Conservation (phyloP, 306 rosid genomes). For the Medicago lupulina region DNA sequence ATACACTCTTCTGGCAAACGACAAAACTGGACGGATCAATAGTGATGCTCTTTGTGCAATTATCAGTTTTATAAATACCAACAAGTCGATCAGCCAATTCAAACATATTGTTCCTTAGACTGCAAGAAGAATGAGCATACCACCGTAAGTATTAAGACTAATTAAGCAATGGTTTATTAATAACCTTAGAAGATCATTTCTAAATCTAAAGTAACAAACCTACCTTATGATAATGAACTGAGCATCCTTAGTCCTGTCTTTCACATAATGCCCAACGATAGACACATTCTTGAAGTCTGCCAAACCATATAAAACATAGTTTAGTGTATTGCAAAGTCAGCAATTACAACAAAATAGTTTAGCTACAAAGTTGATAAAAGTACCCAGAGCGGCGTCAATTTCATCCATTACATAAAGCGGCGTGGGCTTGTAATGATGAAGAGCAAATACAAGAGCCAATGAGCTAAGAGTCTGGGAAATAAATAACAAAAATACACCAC, state of each 20-base stretch:
- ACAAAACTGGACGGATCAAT: constrained; percentile 82
- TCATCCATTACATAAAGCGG: constrained; percentile 99
- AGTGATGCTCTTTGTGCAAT: constrained; percentile 94
- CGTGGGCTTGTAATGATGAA: constrained; percentile 98
- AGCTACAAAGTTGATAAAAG: constrained; percentile 11
- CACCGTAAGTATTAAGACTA: constrained; percentile 6
- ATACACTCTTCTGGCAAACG: constrained; percentile 69
- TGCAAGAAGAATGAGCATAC: constrained; percentile 46
- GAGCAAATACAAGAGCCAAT: constrained; percentile 95
- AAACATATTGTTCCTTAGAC: constrained; percentile 96
- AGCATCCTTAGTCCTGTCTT: constrained; percentile 93
- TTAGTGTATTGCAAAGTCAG: constrained; percentile 19
- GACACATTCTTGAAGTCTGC: constrained; percentile 95
- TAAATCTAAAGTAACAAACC: constrained; percentile 2
- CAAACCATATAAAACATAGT: constrained; percentile 42
- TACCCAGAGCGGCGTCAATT: constrained; percentile 96
- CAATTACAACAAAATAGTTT: constrained; percentile 1
- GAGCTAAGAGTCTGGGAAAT: constrained; percentile 91
- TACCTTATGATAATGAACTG: constrained; percentile 91
- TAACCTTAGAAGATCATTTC: neutral
- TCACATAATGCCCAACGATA: constrained; percentile 90
- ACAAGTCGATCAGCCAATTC: constrained; percentile 95
- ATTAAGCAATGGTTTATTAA: constrained; percentile 3
- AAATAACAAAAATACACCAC: constrained; percentile 21
- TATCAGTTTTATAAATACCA: constrained; percentile 91